Evolutionary conservation across 495 filamentous ascomycete genomes (phyloP), one percentile per base, ranked within the genome.

Genomic region (Neohortaea acidophila): DNA sequence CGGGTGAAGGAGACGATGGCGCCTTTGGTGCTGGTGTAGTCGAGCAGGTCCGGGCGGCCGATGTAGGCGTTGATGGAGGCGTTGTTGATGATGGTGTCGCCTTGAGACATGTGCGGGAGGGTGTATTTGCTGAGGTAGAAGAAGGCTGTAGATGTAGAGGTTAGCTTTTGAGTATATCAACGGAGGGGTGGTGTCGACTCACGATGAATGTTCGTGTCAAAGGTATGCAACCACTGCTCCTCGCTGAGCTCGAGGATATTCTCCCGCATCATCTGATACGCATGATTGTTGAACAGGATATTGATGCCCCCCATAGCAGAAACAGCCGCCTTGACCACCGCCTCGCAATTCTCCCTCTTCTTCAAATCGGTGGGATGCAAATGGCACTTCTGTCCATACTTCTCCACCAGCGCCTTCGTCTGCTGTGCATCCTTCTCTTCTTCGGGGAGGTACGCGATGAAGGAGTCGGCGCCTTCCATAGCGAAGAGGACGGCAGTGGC

Each of bases 11-110:
- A 68, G 2, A 91, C 62, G 43, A 89, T 81, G 38, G 82, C 81
- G 35, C 83, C 83, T 54, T 91, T 91, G 27, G 74, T 80, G 7
- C 78, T 70, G 2, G 81, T 84, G 60, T 92, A 89, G 60, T 93
- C 84, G 20, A 91, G 69, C 1, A 91, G 69, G 51, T 89, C 81
- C 0, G 75, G 76, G 11, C 80, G 77, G 22, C 81, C 81, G 43
- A 83, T 72, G 62, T 87, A 92, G 21, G 75, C 77, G 58, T 89
- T 89, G 39, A 89, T 62, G 7, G 69, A 81, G 31, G 79, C 75
- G 58, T 80, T 83, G 58, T 86, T 87, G 65, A 89, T 84, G 54
- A 91, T 84, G 17, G 72, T 77, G 38, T 71, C 68, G 23, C 82
- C 82, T n/a, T 58, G 57, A 54, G 72, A 72, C 72, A 92, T 75